Base-by-base conservation (phyloP, 83 land plant genomes). In the Diphasiastrum complanatum region DNA sequence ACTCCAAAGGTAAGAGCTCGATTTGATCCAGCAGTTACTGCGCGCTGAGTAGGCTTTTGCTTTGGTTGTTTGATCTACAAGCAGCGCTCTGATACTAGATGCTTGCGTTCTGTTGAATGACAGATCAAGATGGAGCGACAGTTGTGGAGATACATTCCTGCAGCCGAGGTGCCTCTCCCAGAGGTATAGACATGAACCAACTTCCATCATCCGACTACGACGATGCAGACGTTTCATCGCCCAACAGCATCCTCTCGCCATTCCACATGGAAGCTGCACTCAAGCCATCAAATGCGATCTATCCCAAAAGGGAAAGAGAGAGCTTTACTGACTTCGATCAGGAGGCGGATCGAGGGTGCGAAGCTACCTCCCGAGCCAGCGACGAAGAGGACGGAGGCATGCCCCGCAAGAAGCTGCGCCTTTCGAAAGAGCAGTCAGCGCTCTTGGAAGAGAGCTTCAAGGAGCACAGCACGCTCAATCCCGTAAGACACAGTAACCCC, bases 391-490 rank as follows among this genome's bases (percentile, higher is more conserved):
- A 35, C 12, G 23, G 30, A 6, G 61, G 61, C 34, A 22, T 22
- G 22, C 33, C 61, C 3, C 28, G 61, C 35, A 58, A 58, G 61
- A 58, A 58, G 61, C 51, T 58, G 24, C 61, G 61, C 43, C 61
- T 58, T 19, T 33, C 61, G 8, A 58, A 58, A 34, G 61, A 58
- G 24, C 61, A 58, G 35, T 58, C 61, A 14, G 61, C 61, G 6
- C 61, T 58, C 2, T 41, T 58, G 43, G 61, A 58, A 34, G 61
- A 58, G 43, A 58, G 61, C 51, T 58, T 58, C 20, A 58, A 35
- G 35, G 61, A 58, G 61, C 61, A 58, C 51, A 58, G 61, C 33
- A 58, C 61, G 5, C 45, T 58, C 18, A 58, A 58, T 58, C 61
- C 61, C 41, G 61, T 58, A 58, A 31, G 34, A 6, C 33, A 27